Base-by-base conservation (phyloP, 768 basidiomycete genomes). In the Calocybe gangraenosa region DNA sequence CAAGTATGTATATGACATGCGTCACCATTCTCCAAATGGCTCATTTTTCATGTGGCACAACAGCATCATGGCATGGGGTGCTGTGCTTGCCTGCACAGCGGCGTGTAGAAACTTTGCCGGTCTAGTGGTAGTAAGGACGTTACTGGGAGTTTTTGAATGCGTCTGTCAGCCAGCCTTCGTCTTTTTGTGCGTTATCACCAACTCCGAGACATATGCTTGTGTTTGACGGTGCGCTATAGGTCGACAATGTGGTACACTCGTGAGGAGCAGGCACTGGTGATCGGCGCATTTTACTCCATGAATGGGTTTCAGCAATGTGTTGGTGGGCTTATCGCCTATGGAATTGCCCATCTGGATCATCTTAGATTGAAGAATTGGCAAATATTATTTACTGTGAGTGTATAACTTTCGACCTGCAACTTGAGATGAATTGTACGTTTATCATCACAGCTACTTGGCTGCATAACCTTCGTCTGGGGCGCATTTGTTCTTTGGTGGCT, bases 211-310 rank as follows among this genome's bases (percentile, higher is more conserved):
- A 7, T 25, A 20, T 5, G 39, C 23, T 30, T 13, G 10, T 32
- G 15, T 18, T 20, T 14, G 11, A 19, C 3, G 11, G n/a, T 39
- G 3, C 15, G 20, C 25, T 8, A 18, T 42, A 72, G 69, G 41
- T 71, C 76, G 7, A 69, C 72, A 23, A 74, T 77, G 74, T 76
- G 73, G 67, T 76, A 76, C 50, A 73, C 67, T 8, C 66, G 74
- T 20, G 70, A 70, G 14, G 76, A 77, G 50, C 74, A 76, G 47
- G 71, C 70, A 8, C 62, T 73, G 34, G 66, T 71, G 17, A 71
- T 73, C 36, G 68, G 70, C 1, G 58, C 65, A 11, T 74, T 71
- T 42, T 72, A 71, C 51, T 68, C 67, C 10, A 73, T 73, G 71
- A 74, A 73, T 47, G 71, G 68, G 2, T 68, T 72, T 49, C 71